Conservation (phyloP, 257 asterid genomes). For the Craterostigma plantagineum region DNA sequence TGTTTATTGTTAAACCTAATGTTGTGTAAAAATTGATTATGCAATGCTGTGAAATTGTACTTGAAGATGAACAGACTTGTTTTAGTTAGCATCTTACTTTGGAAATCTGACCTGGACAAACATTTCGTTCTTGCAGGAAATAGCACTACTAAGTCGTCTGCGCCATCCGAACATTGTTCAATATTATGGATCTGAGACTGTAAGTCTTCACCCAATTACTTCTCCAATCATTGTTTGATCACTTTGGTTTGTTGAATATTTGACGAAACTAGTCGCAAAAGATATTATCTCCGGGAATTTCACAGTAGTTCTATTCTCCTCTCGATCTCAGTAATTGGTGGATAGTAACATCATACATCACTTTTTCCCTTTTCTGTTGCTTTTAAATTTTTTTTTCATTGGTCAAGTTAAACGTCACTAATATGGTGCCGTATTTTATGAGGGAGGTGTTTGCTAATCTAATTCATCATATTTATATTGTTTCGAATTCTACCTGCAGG, state of each 20-base stretch:
- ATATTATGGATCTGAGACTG: conserved; percentile 63
- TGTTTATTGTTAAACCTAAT: too few relatives aligned
- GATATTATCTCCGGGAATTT: neutral
- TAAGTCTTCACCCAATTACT: conserved; percentile 9
- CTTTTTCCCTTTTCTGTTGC: too few relatives aligned
- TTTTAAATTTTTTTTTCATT: too few relatives aligned
- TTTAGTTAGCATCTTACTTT: neutral
- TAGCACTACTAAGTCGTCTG: conserved; percentile 43
- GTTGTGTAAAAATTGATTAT: too few relatives aligned
- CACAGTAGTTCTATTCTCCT: too few relatives aligned
- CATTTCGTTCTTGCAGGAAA: conserved; percentile 39
- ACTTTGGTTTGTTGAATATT: neutral
- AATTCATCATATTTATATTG: conserved; percentile 9
- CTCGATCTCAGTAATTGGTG: too few relatives aligned
- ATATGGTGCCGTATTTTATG: neutral
- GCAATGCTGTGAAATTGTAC: too few relatives aligned
- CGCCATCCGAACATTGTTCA: conserved; percentile 68
- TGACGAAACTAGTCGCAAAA: neutral
- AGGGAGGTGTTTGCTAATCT: conserved; percentile 3
- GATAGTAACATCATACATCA: too few relatives aligned
- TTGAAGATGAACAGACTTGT: neutral
- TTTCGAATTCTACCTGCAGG: conserved; percentile 19
- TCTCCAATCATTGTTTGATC: too few relatives aligned
- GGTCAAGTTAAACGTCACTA: too few relatives aligned
- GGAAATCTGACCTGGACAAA: too few relatives aligned